Percentiles rank a stretch among this genome's conserved stretches.
Conservation (phyloP, 192 early-diverging fungal species). For the Oehlia diaphana region DNA sequence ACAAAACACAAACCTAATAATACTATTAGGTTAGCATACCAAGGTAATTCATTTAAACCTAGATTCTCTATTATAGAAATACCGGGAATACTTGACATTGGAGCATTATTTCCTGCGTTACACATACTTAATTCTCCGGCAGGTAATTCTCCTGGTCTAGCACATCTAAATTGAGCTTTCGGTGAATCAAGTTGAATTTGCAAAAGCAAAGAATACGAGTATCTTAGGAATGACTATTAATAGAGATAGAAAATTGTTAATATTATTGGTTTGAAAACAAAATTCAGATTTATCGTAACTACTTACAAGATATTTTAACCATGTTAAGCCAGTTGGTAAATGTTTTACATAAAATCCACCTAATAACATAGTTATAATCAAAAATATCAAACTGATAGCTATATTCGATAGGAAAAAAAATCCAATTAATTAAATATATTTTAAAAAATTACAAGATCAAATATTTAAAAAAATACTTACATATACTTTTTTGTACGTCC, state of each 20-base stretch:
- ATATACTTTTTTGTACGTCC: too few species aligned
- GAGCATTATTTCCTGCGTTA: background rate
- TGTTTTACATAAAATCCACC: too few species aligned
- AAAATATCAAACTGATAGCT: background rate
- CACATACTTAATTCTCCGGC: background rate
- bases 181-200: background rate
- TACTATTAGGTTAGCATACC: too few species aligned
- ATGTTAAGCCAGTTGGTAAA: background rate
- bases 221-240: background rate
- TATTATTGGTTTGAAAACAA: background rate
- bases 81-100: background rate
- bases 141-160: background rate
- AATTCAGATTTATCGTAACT: too few species aligned
- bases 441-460: background rate
- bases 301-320: background rate
- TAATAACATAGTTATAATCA: too few species aligned
- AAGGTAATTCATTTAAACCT: background rate
- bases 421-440: background rate
- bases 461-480: too few species aligned
- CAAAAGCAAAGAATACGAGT: background rate
- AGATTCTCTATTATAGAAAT: background rate
- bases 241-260: background rate
- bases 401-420: background rate
- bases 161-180: too few species aligned
- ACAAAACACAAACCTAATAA: too few species aligned